These are phyloP conservation scores for Teratosphaeria zuluensis DNA, from an alignment of 2,329 filamentous ascomycete genomes.

Conservation along the genomic window DNA sequence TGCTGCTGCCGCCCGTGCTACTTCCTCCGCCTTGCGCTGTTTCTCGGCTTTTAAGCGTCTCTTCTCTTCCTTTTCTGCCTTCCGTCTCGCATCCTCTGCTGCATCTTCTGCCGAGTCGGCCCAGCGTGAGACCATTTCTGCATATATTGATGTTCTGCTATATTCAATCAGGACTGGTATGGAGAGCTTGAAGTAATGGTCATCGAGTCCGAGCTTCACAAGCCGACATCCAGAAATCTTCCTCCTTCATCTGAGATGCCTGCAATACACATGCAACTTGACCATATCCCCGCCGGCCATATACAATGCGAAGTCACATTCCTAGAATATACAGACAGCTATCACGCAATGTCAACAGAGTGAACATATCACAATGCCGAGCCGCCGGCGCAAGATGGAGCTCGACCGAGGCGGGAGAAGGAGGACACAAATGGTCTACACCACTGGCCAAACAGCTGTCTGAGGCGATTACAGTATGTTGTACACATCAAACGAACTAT, in stretches of 20 bases:
- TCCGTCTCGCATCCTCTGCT: conserved; percentile 60
- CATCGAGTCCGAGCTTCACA: not conserved
- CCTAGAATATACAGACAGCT: conserved; percentile 14
- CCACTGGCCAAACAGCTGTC: conserved; percentile 79
- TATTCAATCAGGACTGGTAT: too few species aligned
- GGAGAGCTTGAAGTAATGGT: too few species aligned
- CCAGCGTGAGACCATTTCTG: conserved; percentile 60
- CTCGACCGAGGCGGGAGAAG: conserved; percentile 20
- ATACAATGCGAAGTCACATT: conserved; percentile 20
- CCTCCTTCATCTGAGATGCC: not conserved
- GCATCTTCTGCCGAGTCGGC: conserved; percentile 74
- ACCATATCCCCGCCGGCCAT: conserved; percentile 2
- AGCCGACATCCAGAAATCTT: not conserved
- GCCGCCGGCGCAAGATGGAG: conserved; percentile 31
- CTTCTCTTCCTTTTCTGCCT: conserved; percentile 81
- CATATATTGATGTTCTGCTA: not conserved
- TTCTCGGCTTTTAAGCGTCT: conserved; percentile 75
- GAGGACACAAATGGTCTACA: conserved; percentile 66
- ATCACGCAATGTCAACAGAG: conserved; percentile 10
- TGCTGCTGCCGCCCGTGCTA: conserved; percentile 20
- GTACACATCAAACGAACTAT: not conserved
- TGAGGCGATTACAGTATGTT: conserved; percentile 69
- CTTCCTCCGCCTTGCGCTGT: conserved; percentile 55
- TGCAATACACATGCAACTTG: not conserved
- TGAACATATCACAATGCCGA: conserved; percentile 8